A percentile compares a stretch with the other conserved stretches of the same genome.
These are phyloP conservation scores for Backusella morwellensis DNA, from an alignment of 192 early-diverging fungal genomes.

Conservation along the genomic window DNA sequence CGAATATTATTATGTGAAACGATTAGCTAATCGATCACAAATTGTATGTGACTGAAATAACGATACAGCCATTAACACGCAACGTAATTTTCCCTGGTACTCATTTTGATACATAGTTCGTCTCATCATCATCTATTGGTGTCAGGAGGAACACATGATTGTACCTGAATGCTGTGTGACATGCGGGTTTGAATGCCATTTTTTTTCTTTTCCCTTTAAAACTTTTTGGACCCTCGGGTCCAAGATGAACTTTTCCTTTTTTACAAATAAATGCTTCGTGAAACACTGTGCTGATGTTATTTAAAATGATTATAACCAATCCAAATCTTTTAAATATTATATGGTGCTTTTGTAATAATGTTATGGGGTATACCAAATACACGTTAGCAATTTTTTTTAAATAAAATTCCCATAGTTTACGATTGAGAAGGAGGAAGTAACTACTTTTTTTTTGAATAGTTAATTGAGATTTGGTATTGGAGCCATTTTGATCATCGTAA, in stretches of 20 bases:
- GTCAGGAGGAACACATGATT: neutral
- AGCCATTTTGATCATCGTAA: too few species aligned
- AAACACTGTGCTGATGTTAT: too few species aligned
- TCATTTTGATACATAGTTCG: neutral
- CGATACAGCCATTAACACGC: neutral
- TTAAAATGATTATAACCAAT: too few species aligned
- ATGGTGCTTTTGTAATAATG: too few species aligned
- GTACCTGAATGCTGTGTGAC: constrained; percentile 3
- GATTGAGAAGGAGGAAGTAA: too few species aligned
- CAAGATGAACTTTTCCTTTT: neutral
- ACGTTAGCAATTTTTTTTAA: too few species aligned
- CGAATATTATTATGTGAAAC: neutral
- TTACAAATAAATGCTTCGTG: neutral
- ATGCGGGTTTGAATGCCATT: neutral
- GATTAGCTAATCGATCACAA: neutral
- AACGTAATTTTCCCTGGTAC: neutral
- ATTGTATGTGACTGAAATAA: neutral
- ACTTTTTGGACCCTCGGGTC: neutral
- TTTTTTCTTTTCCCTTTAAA: neutral
- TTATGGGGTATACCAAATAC: too few species aligned
- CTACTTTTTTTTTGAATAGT: too few species aligned
- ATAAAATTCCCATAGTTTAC: too few species aligned
- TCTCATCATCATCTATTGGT: neutral
- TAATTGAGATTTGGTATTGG: too few species aligned
- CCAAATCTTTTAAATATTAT: too few species aligned